Evolutionary conservation across 768 basidiomycete genomes (phyloP), one percentile per base, ranked within the genome.

Genomic region (Psilocybe subaeruginosa): DNA sequence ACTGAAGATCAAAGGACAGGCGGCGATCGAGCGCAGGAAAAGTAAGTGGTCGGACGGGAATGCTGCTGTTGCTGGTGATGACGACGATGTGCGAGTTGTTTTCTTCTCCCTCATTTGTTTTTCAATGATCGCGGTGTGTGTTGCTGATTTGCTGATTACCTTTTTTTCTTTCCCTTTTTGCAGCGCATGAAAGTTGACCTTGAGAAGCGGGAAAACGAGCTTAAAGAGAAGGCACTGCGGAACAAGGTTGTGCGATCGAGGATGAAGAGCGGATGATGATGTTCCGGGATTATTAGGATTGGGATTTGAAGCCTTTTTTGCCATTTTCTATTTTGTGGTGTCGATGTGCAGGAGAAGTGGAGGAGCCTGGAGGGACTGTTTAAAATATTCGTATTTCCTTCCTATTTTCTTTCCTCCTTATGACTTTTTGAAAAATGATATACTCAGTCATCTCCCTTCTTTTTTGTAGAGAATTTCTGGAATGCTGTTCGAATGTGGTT

Each of bases 221-320:
- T 93, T 61, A 93, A 92, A 71, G 92, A 94, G 67, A 85, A 78
- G 70, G 91, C 92, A 12, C 72, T 94, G 70, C 83, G 92, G 68
- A 93, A 93, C 69, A 94, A 94, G 70, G 92, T 94, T 56, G 75
- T 83, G 69, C 80, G 88, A 69, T 90, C 88, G 31, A 79, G 91
- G 65, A 91, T 89, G 70, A 70, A 70, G 41, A 43, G 41, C 14
- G 41, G 41, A 12, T 43, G 41, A 43, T 2, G 23, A 23, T 23
- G 2, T 23, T 23, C 23, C 23, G 23, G 23, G 23, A 0, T 23
- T 19, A 19, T 19, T 2, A 23, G 23, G 23, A 23, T 23, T 23
- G 23, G 23, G 23, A 23, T 23, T 23, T 23, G 23, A 23, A 23
- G 23, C 23, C 23, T 23, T 23, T 19, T 23, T 23, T 23, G 23